Evolutionary conservation across 1,139 yeast genomes (phyloP).

Genomic region (Magnusiomyces ingens): DNA sequence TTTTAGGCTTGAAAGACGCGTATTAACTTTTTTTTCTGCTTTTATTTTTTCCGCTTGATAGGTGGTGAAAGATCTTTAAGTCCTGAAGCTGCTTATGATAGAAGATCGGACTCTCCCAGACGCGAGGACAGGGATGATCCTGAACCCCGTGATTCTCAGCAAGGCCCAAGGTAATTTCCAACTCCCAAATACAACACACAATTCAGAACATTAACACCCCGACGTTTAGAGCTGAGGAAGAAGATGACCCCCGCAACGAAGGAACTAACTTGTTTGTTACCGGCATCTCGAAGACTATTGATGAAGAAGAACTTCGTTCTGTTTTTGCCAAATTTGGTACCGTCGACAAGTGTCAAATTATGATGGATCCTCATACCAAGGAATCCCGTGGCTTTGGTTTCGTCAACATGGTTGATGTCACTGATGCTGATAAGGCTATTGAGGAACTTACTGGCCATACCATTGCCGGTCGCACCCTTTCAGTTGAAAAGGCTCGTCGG

Average conservation of each 20-base stretch:
- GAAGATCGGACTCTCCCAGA: constrained; percentile 25
- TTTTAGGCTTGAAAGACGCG: background rate
- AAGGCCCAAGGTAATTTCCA: background rate
- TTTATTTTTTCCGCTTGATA: background rate
- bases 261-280: constrained; percentile 37
- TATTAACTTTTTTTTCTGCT: background rate
- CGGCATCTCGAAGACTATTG: constrained; percentile 32
- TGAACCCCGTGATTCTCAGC: constrained; percentile 5
- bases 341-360: constrained; percentile 33
- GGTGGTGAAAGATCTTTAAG: constrained; percentile 17
- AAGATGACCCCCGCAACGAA: constrained; percentile 28
- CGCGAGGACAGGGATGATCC: constrained; percentile 15
- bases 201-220: too few species aligned
- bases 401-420: constrained; percentile 32
- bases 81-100: constrained; percentile 22
- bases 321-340: constrained; percentile 31
- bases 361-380: constrained; percentile 35
- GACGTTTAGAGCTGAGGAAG: constrained; percentile 13
- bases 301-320: constrained; percentile 31
- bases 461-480: constrained; percentile 30
- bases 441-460: constrained; percentile 29
- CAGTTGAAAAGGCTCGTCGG: constrained; percentile 35
- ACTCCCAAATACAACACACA: constrained; percentile 6
- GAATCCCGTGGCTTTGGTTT: constrained; percentile 38
- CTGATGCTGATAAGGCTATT: constrained; percentile 32